Evolutionary conservation across 768 basidiomycete species (phyloP), one percentile per base, ranked within the genome.

Genomic region (Suillus luteus): DNA sequence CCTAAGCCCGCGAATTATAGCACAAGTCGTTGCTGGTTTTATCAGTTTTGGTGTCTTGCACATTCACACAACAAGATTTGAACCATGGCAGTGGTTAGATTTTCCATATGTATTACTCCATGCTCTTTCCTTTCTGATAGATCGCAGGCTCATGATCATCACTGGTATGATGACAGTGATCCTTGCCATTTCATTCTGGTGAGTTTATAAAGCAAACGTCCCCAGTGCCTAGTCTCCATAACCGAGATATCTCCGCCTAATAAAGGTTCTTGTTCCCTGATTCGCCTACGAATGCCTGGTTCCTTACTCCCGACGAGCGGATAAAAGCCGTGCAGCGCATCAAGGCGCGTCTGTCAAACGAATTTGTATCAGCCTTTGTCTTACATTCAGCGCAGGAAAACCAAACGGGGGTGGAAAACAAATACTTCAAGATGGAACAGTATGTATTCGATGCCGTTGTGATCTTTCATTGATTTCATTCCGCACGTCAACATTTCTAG

Each of bases 341-440:
- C 65, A 85, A 86, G 77, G 84, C 83, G 22, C 6, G 69, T 59
- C 22, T 33, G 2, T 43, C 19, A 33, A 48, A 55, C 10, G 24
- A 27, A 52, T 59, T 33, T 37, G 4, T 12, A 40, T 40, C 8
- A 24, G 24, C 52, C 33, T 10, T 41, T 43, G 24, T 2, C 33
- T 27, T 24, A 31, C 40, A 9, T n/a, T 54, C 19, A 31, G 15
- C 14, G 15, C 67, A 85, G 83, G 81, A 76, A 70, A 89, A 90
- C 65, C 87, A 90, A 82, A 87, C 87, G 5, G 89, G 89, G 59
- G 81, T 90, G 12, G 89, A 90, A 75, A 90, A 88, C 69, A 91
- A 91, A 71, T 79, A 80, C 55, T 91, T 88, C 79, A 91, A 91
- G 78, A 82, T 79, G 60, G 85, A 88, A 43, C 89, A 91, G 88